These are phyloP conservation scores for Physocladia obscura DNA, from an alignment of 192 early-diverging fungal genomes.

Conservation along the genomic window DNA sequence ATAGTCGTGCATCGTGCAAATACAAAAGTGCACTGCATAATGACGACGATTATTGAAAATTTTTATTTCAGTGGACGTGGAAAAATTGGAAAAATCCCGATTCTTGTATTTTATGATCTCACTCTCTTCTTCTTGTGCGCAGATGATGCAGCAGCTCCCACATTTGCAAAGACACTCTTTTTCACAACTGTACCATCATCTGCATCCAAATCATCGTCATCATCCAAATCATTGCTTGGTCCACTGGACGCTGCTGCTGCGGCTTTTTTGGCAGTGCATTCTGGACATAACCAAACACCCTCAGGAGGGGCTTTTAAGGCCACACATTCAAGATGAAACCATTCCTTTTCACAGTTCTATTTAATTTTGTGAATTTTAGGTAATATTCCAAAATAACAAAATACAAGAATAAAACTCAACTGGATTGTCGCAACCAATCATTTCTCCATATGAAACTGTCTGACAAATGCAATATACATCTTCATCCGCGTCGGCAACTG, in stretches of 20 bases:
- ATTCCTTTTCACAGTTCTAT: conserved; percentile 67
- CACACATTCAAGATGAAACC: conserved; percentile 76
- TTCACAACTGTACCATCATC: conserved; percentile 12
- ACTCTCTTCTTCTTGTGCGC: conserved; percentile 18
- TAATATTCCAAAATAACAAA: conserved; percentile 34
- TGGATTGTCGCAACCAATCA: conserved; percentile 72
- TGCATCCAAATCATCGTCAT: conserved; percentile 22
- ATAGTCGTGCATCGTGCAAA: too few relatives aligned
- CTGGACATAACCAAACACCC: conserved; percentile 65
- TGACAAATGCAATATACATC: conserved; percentile 66
- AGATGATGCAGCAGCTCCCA: background rate
- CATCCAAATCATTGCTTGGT: background rate
- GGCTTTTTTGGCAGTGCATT: conserved; percentile 2
- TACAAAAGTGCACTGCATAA: too few relatives aligned
- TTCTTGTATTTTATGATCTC: background rate
- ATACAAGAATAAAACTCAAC: conserved; percentile 34
- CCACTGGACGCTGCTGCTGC: too few relatives aligned
- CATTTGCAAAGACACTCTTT: conserved; percentile 27
- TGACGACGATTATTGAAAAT: too few relatives aligned
- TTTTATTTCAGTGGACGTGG: too few relatives aligned
- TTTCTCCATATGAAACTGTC: conserved; percentile 69
- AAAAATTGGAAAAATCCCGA: too few relatives aligned
- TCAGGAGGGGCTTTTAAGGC: conserved; percentile 64
- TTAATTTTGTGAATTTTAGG: background rate
- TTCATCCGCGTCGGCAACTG: conserved; percentile 50